Evolutionary conservation across 2,329 filamentous ascomycete species (phyloP).

Genomic region (Colletotrichum navitas): DNA sequence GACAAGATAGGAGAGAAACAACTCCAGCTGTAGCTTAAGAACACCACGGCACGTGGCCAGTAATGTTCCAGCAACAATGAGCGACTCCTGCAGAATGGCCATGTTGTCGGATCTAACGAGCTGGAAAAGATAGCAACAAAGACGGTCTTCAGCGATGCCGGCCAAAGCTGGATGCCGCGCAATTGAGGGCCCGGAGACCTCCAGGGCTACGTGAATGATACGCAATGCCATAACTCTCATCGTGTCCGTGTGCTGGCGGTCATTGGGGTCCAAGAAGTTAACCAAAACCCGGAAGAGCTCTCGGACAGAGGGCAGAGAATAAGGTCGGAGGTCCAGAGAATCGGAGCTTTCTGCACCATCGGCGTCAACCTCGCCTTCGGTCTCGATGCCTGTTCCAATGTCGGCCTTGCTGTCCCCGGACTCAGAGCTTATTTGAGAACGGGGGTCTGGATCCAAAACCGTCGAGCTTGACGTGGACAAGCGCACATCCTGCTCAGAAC

Average conservation of each 20-base stretch:
- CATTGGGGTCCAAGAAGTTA: slow-evolving; percentile 92
- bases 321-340: slow-evolving; percentile 79
- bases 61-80: slow-evolving; percentile 91
- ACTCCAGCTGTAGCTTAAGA: slow-evolving; percentile 94
- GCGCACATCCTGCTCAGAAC: slow-evolving; percentile 22
- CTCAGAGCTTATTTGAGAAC: slow-evolving; percentile 22
- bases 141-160: slow-evolving; percentile 87
- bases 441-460: slow-evolving; percentile 16
- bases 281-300: slow-evolving; percentile 95
- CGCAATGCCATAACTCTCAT: slow-evolving; percentile 98
- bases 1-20: slow-evolving; percentile 94
- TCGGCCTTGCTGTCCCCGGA: slow-evolving; percentile 29
- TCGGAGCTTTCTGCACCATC: slow-evolving; percentile 57
- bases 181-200: slow-evolving; percentile 95
- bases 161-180: slow-evolving; percentile 91
- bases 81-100: slow-evolving; percentile 90
- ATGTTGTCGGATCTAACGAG: slow-evolving; percentile 96
- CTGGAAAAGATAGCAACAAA: slow-evolving; percentile 96
- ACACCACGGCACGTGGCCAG: slow-evolving; percentile 91
- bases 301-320: slow-evolving; percentile 92
- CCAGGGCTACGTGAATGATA: slow-evolving; percentile 96
- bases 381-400: slow-evolving; percentile 6
- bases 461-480: slow-evolving; percentile 35
- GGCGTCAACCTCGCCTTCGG: slow-evolving; percentile 41
- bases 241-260: slow-evolving; percentile 90